phyloP scores from a whole-genome alignment of 208 protist species.

The Acanthamoeba sp. region DNA sequence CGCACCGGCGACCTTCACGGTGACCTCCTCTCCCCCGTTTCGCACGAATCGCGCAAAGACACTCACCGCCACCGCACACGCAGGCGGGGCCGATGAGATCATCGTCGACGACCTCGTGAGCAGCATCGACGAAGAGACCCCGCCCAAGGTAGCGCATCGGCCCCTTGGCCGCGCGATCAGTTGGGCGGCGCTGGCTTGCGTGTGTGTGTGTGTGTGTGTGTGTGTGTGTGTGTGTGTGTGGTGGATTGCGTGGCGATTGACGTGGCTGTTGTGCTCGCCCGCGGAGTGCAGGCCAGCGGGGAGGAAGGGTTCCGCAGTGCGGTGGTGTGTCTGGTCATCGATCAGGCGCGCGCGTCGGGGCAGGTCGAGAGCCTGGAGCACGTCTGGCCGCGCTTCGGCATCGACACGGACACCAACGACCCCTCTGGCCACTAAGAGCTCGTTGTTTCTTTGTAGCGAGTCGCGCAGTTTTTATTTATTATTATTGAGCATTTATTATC shows the following conservation, averaged over 20 bases:
- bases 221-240: background rate
- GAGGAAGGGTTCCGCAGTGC: conserved; percentile 65
- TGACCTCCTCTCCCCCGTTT: background rate
- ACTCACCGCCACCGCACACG: background rate
- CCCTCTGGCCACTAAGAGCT: too few relatives aligned
- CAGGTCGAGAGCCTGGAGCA: conserved; percentile 57
- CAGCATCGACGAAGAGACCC: conserved; percentile 14
- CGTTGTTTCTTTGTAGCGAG: too few relatives aligned
- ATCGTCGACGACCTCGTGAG: conserved; percentile 55
- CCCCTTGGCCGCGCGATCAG: background rate
- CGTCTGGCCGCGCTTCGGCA: conserved; percentile 46
- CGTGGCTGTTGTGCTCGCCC: background rate
- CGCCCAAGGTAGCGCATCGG: conserved; percentile 4
- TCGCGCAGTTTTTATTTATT: background rate
- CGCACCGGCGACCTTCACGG: background rate
- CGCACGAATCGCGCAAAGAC: background rate
- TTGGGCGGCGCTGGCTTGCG: too few relatives aligned
- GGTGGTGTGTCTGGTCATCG: conserved; percentile 46
- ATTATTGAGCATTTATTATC: too few relatives aligned
- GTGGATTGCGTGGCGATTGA: background rate
- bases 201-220: background rate
- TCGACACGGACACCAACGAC: background rate
- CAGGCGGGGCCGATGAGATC: conserved; percentile 44
- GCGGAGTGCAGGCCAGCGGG: background rate
- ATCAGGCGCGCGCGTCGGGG: background rate